Evolutionary conservation across 352 stramenopile genomes (phyloP).

Genomic region (Pythium insidiosum): DNA sequence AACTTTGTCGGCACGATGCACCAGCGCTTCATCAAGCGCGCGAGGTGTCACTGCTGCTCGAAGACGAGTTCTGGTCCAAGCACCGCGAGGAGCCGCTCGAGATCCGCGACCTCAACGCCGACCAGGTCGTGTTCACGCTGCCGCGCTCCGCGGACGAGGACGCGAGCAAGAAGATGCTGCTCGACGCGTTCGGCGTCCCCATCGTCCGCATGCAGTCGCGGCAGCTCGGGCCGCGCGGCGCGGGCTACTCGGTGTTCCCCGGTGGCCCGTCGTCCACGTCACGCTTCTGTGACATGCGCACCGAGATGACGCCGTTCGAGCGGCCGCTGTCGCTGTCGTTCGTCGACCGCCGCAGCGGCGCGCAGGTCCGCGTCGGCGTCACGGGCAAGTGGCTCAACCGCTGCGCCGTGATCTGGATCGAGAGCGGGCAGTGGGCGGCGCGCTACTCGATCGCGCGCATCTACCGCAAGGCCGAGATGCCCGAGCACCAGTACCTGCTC

Average conservation of each 20-base stretch:
- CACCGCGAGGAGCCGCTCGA: slow-evolving; percentile 4
- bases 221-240: slow-evolving; percentile 6
- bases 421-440: slow-evolving; percentile 3
- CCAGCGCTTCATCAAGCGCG: slow-evolving; percentile 11
- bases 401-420: slow-evolving; percentile 7
- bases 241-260: slow-evolving; percentile 4
- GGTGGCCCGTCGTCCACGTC: slow-evolving; percentile 3
- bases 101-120: slow-evolving; percentile 9
- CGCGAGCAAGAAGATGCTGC: slow-evolving; percentile 6
- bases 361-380: slow-evolving; percentile 5
- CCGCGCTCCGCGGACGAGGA: slow-evolving; percentile 5
- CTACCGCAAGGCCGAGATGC: slow-evolving; percentile 6
- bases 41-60: slow-evolving; percentile 10
- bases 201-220: slow-evolving; percentile 8
- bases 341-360: slow-evolving; percentile 3
- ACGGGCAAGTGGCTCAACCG: slow-evolving; percentile 11
- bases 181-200: slow-evolving; percentile 12
- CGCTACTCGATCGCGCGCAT: slow-evolving; percentile 12
- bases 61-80: slow-evolving; percentile 15
- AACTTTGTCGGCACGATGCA: slow-evolving; percentile 12
- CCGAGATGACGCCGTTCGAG: slow-evolving; percentile 11
- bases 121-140: slow-evolving; percentile 9
- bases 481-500: slow-evolving; percentile 4
- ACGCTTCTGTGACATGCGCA: slow-evolving; percentile 4
- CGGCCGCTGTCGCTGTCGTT: slow-evolving; percentile 10